Base-by-base conservation (phyloP, 352 stramenopile species). In the Saprolegnia diclina region DNA sequence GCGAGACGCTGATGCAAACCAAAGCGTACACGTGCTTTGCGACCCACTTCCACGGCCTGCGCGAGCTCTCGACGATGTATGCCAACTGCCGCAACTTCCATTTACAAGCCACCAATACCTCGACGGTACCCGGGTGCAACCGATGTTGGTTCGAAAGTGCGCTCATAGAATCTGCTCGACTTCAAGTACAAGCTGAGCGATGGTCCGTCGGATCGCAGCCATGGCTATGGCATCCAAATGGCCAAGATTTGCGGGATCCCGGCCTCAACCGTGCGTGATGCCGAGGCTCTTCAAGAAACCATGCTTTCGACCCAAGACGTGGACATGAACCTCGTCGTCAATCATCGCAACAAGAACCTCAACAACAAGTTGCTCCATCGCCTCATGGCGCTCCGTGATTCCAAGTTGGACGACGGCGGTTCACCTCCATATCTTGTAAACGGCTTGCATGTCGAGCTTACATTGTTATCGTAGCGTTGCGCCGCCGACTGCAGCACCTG, bases 41-140 rank as follows among this genome's bases (percentile, higher is more conserved):
- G 24, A 97, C 92, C 0, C 92, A 98, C 71, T 97, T 94, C 67
- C 84, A 90, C 54, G 75, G 87, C 22, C 61, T 96, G 13, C 90
- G 87, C 63, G 67, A 71, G 19, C 76, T 97, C 16, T 69, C 76
- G 19, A 76, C 76, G 5, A 48, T 92, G 0, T 95, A 92, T 72
- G 72, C 77, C 19, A 82, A 83, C 37, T 87, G 81, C 35, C 72
- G 80, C 5, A 85, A 82, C 73, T 92, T 88, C 54, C 85, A 94
- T 57, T 80, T 95, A 73, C 78, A 79, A 44, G 73, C 76, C 16
- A 71, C 52, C 13, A 74, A 76, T 59, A 78, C 77, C 62, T 74
- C 44, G n/a, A 65, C 74, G 59, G 85, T 90, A 62, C n/a, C 69
- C 74, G 46, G 29, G 29, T 11, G 4, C 52, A n/a, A 0, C 45